A percentile compares a stretch with the other conserved stretches of the same genome.
These are phyloP conservation scores for Flaveria sonorensis DNA, from an alignment of 129 eudicot species.

Conservation along the genomic window DNA sequence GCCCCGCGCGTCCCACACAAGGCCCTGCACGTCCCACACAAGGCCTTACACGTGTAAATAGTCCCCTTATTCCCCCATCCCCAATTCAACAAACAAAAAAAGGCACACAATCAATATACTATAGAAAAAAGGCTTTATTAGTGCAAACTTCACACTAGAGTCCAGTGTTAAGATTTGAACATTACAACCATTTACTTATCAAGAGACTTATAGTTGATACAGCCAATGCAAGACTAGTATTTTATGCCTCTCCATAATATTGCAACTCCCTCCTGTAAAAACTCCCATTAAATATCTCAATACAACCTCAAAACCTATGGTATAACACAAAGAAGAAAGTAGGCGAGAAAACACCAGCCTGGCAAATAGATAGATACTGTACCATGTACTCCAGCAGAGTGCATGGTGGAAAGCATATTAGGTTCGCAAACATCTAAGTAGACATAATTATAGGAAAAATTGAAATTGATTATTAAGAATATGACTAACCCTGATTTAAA, in stretches of 20 bases:
- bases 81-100: slow-evolving; percentile 37
- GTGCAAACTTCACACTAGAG: neutral
- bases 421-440: slow-evolving; percentile 92
- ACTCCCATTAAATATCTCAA: slow-evolving; percentile 1
- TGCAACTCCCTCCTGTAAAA: slow-evolving; percentile 88
- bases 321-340: neutral
- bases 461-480: neutral
- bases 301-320: neutral
- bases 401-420: slow-evolving; percentile 93
- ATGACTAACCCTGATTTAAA: neutral
- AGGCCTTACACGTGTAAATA: slow-evolving; percentile 85
- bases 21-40: slow-evolving; percentile 94
- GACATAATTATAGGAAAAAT: neutral
- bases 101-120: neutral
- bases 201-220: slow-evolving; percentile 71
- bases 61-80: slow-evolving; percentile 88
- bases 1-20: slow-evolving; percentile 95
- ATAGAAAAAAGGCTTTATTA: neutral
- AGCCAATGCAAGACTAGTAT: slow-evolving; percentile 91
- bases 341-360: slow-evolving; percentile 44
- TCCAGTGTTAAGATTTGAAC: no score
- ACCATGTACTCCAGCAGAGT: slow-evolving; percentile 91
- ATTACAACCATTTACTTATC: no score
- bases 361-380: slow-evolving; percentile 95
- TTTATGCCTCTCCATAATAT: no score